Percentiles rank a stretch among this genome's conserved stretches.
Conservation (phyloP, 2,329 filamentous ascomycete species). For the Aureobasidium sp. region DNA sequence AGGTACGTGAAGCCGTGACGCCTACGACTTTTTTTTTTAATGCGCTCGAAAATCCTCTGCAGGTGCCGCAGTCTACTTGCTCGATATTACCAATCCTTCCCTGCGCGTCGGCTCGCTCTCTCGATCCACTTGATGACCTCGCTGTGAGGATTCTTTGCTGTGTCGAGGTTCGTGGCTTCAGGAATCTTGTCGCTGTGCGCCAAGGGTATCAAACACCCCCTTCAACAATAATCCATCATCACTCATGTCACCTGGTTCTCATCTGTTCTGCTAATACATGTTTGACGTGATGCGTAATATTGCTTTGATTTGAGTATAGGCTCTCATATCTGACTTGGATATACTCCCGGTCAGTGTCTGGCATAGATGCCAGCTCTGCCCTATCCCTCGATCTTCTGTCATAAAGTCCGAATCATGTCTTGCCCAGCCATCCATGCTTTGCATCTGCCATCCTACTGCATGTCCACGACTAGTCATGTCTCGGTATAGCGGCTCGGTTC, state of each 20-base stretch:
- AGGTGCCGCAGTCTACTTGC: not conserved
- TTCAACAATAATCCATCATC: conserved; percentile 4
- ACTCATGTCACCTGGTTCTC: not conserved
- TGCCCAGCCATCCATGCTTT: not conserved
- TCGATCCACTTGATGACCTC: not conserved
- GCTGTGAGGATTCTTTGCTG: not conserved
- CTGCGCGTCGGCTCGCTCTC: conserved; percentile 9
- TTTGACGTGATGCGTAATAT: conserved; percentile 12
- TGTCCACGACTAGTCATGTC: not conserved
- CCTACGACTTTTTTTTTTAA: conserved; percentile 10
- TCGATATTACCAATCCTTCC: not conserved
- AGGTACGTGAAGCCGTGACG: conserved; percentile 2
- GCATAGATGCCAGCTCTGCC: not conserved
- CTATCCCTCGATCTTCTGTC: not conserved
- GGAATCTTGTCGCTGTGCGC: conserved; percentile 5
- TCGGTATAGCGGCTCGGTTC: not conserved
- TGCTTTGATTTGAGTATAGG: not conserved
- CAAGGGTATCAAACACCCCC: conserved; percentile 8
- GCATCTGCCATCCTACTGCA: conserved; percentile 4
- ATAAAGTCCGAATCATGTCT: not conserved
- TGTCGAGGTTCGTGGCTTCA: conserved; percentile 10
- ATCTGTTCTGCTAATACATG: not conserved
- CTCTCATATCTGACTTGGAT: conserved; percentile 5
- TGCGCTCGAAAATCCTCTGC: not conserved
- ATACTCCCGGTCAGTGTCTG: conserved; percentile 5